A percentile compares a stretch with the other conserved stretches of the same genome.
Conservation (phyloP, 2,329 filamentous ascomycete genomes). For the Aspergillus puulaauensis region DNA sequence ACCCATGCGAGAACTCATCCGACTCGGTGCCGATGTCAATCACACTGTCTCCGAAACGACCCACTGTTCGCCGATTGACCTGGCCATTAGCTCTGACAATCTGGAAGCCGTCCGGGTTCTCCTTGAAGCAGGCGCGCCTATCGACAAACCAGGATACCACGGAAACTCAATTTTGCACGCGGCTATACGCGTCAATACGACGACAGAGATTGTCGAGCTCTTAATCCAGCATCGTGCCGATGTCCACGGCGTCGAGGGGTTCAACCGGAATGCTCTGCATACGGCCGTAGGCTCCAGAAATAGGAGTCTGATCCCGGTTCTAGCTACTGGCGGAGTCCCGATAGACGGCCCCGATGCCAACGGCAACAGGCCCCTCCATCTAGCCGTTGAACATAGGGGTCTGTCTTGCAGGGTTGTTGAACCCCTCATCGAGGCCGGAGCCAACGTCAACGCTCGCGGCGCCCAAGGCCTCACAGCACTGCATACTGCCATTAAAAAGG, state of each 20-base stretch:
- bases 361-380: background rate
- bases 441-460: background rate
- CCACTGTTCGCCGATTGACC: background rate
- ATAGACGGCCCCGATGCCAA: background rate
- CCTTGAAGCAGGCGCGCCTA: background rate
- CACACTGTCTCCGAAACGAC: background rate
- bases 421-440: background rate
- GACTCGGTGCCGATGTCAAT: background rate
- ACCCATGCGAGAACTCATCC: background rate
- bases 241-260: background rate
- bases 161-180: background rate
- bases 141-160: background rate
- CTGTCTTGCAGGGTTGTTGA: background rate
- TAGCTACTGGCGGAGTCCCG: background rate
- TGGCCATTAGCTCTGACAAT: rapidly evolving
- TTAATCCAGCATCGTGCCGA: background rate
- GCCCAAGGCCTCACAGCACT: background rate
- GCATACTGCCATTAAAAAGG: background rate
- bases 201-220: background rate
- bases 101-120: background rate
- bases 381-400: background rate
- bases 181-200: background rate
- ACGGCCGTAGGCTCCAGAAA: too few species aligned
- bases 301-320: background rate
- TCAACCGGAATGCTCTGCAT: background rate